phyloP scores from a whole-genome alignment of 768 basidiomycete species.

The Trametes villosa region DNA sequence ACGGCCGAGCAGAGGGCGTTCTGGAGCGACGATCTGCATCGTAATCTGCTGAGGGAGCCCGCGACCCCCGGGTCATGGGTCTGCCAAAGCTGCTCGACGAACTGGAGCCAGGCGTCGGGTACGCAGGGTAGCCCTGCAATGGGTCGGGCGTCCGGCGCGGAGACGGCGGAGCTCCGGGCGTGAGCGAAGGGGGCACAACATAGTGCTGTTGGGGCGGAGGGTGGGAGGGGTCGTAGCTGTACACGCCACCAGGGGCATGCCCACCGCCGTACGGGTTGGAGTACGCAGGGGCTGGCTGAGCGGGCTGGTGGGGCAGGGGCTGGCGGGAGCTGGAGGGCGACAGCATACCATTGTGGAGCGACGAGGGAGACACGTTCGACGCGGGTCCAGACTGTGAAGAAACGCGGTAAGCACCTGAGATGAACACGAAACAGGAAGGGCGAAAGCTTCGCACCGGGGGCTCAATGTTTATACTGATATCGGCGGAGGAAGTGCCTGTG shows the following conservation, averaged over 20 bases:
- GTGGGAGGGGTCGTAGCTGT: slow-evolving; percentile 6
- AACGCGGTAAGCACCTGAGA: no score
- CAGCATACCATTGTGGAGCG: slow-evolving; percentile 23
- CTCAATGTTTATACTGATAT: slow-evolving; percentile 26
- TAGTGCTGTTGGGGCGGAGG: slow-evolving; percentile 1
- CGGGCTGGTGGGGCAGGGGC: slow-evolving; percentile 10
- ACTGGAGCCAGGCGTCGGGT: slow-evolving; percentile 16
- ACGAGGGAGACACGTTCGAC: slow-evolving; percentile 26
- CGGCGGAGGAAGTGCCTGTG: slow-evolving; percentile 16
- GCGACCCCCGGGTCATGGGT: slow-evolving; percentile 6
- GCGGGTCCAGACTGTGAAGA: slow-evolving; percentile 20
- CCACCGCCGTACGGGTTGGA: neutral
- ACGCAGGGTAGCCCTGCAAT: slow-evolving; percentile 1
- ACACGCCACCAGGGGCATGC: neutral
- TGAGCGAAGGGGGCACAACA: slow-evolving; percentile 10
- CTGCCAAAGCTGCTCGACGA: slow-evolving; percentile 2
- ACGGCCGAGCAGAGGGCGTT: slow-evolving; percentile 9
- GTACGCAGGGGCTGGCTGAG: slow-evolving; percentile 12
- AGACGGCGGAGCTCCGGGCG: neutral
- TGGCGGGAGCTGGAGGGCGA: slow-evolving; percentile 21
- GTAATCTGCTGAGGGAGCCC: neutral
- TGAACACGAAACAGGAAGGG: neutral
- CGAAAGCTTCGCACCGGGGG: slow-evolving; percentile 29
- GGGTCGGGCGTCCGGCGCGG: slow-evolving; percentile 15
- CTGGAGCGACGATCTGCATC: neutral